Evolutionary conservation across 2,329 filamentous ascomycete species (phyloP), one percentile per base, ranked within the genome.

Genomic region (Colletotrichum brevisporum): DNA sequence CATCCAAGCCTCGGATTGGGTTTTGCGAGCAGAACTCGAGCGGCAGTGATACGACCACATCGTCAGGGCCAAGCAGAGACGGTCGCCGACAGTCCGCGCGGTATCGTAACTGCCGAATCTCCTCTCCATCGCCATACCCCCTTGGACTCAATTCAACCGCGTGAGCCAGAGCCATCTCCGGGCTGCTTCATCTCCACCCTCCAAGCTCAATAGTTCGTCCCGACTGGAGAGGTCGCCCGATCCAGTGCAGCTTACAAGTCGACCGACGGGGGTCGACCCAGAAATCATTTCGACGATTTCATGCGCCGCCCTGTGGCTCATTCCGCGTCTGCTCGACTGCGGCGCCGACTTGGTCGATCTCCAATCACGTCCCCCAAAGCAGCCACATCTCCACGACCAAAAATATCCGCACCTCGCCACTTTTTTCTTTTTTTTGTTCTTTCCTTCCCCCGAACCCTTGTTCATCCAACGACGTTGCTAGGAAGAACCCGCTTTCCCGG

Each of bases 121-220:
- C 26, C 31, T 9, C 39, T 43, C 27, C 31, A 36, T 10, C 31
- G 10, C 31, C 31, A 36, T 8, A 10, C 48, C 47, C 57, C 50
- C 13, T 41, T 43, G 55, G 41, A n/a, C 41, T n/a, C 13, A 48
- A 39, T 15, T 15, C 60, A 50, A 48, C 18, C 24, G 52, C 48
- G 39, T 45, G 24, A 55, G 48, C 24, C 21, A 36, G 31, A 50
- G n/a, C 55, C 62, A 56, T 56, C 62, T 66, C 62, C 50, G 51
- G 45, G 54, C 63, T 66, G 51, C 55, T 24, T 61, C 62, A 60
- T 66, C 50, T 61, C 62, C 67, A 56, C 62, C n/a, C 18, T 36
- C 62, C 45, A 69, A 61, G 62, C 67, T 39, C 62, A 69, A 57
- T 67, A 67, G 67, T 69, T 69, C 67, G 67, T 69, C 67, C 67